Evolutionary conservation across 1,284 basidiomycete species (phyloP), one percentile per base, ranked within the genome.

Genomic region (Laetiporus sulphureus): DNA sequence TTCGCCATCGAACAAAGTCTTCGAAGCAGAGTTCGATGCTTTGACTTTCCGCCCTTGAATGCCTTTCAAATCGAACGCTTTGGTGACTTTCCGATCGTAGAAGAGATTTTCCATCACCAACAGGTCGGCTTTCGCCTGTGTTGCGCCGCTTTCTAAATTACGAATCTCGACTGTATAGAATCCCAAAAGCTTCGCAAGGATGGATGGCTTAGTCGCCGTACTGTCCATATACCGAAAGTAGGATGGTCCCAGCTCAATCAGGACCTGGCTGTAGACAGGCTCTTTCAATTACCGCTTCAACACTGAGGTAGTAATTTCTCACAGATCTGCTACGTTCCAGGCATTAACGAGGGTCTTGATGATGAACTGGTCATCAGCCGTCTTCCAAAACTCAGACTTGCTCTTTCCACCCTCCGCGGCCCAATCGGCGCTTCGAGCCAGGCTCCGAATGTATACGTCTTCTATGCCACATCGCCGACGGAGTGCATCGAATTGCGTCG

Each of bases 81-180:
- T 80, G 31, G 64, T 61, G 41, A 86, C 71, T 33, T 75, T 77
- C 57, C 78, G 75, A 31, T 75, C 66, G 56, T 78, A 86, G 57
- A 90, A 89, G 10, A 89, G 59, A 52, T 89, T 88, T 59, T 89
- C 85, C 84, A 89, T 88, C 10, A 89, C 79, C 2, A 89, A 65
- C 15, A 90, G 64, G 55, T 90, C 85, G 2, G 79, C 73, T 55
- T 81, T 80, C 11, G 75, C 72, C 53, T 82, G 77, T 1, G 77
- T 70, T 5, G 60, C 63, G 1, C 81, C 80, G 3, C 69, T 77
- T 53, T 85, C 81, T n/a, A 84, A 64, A 53, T 88, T 85, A 48
- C 78, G 66, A 38, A 86, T 76, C 53, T 84, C 80, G 32, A 88
- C 72, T 0, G 83, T 84, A 55, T 83, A 88, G 57, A 88, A 88